Base-by-base conservation (phyloP, 2,329 filamentous ascomycete genomes). In the Paraphoma chrysanthemicola region DNA sequence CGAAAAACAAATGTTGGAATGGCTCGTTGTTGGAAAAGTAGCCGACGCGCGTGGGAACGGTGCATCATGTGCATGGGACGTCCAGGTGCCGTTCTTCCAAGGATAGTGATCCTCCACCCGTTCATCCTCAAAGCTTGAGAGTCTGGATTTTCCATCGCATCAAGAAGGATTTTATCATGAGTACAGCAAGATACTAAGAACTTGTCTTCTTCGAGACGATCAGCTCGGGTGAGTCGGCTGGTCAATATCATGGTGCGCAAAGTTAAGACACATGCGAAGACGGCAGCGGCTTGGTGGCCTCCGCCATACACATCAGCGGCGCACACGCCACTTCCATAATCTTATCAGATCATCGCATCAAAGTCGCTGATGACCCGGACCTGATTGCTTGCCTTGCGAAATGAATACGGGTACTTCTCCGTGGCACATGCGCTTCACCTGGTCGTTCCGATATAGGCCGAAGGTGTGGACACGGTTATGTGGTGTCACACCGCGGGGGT, bases 301-400 rank as follows among this genome's bases (percentile, higher is more conserved):
- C 23, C 23, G 28, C 39, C 9, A 9, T 29, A 11, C n/a, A 39
- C 41, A 51, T 38, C 41, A 44, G 41, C 17, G 48, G 48, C 48
- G 41, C 31, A 29, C 23, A 29, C 14, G 28, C 8, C 29, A 28
- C 8, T 31, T 9, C 16, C 33, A 9, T 53, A 42, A 53, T 53
- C 51, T 53, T 53, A 53, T 53, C 51, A 18, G 51, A 53, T 53
- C 44, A 43, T 52, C 44, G 44, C 51, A 53, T 43, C 14, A 47
- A 47, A 8, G 23, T 53, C 44, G 51, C 44, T 47, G 36, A 47
- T 47, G 38, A n/a, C 44, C 51, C 51, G 51, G 43, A 38, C 29
- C n/a, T 44, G 39, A 42, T 17, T 4, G 14, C 39, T 42, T 42
- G 39, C 16, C 14, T 8, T 42, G 14, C 14, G 14, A 42, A 42